These are phyloP conservation scores for Debaryomyces sp. DNA, from an alignment of 1,139 yeast species.

Conservation along the genomic window DNA sequence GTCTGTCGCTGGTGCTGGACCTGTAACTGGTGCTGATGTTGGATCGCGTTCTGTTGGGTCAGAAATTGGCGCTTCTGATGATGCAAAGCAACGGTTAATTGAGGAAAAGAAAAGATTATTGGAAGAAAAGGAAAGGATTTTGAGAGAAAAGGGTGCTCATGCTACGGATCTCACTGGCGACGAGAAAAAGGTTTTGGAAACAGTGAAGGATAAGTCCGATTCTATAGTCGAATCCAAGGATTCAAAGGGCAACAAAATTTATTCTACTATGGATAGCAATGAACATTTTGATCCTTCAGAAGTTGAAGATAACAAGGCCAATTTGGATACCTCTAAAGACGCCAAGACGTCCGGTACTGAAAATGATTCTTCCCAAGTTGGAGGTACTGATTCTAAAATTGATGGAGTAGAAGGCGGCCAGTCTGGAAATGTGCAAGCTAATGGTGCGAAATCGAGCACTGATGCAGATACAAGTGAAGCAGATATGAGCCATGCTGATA, in stretches of 20 bases:
- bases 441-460: constrained; percentile 1
- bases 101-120: constrained; percentile 9
- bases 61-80: neutral
- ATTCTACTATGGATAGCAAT: constrained; percentile 44
- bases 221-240: constrained; percentile 27
- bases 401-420: constrained; percentile 11
- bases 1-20: constrained; percentile 1
- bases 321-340: neutral
- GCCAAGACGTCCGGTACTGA: constrained; percentile 15
- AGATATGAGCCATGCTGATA: constrained; percentile 5
- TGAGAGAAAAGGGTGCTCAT: constrained; percentile 17
- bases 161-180: constrained; percentile 5
- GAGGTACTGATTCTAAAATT: neutral
- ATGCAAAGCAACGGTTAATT: constrained; percentile 2
- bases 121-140: constrained; percentile 19
- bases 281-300: constrained; percentile 27
- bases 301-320: constrained; percentile 9
- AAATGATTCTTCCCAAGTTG: neutral
- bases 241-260: constrained; percentile 20
- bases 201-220: constrained; percentile 33
- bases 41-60: neutral
- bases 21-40: constrained; percentile 6
- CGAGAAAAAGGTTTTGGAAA: constrained; percentile 17
- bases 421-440: neutral
- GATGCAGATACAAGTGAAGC: constrained; percentile 12